These are phyloP conservation scores for Dryas alaskensis DNA, from an alignment of 306 rosid species.

Conservation along the genomic window DNA sequence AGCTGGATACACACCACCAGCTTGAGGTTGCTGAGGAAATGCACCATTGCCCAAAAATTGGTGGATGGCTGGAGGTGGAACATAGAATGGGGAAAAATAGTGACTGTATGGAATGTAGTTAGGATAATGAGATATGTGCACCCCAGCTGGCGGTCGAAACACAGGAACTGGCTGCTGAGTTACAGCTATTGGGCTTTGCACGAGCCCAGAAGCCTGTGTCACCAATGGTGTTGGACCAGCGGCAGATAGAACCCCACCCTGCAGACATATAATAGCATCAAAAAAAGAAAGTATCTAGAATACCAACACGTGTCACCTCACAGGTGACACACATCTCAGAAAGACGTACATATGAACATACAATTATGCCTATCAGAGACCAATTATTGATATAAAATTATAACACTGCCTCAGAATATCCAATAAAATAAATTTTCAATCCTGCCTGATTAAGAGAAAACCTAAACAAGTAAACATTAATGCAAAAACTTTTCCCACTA, in stretches of 20 bases:
- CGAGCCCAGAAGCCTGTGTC: conserved; percentile 82
- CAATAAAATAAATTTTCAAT: background rate
- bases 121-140: conserved; percentile 81
- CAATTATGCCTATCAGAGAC: background rate
- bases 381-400: background rate
- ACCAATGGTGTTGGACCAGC: conserved; percentile 68
- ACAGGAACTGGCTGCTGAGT: conserved; percentile 89
- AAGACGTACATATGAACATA: background rate
- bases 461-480: background rate
- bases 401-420: background rate
- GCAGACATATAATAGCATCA: conserved; percentile 33
- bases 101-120: conserved; percentile 86
- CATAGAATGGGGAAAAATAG: conserved; percentile 75
- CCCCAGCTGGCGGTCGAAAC: conserved; percentile 77
- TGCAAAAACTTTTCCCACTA: background rate
- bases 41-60: conserved; percentile 85
- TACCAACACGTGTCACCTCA: background rate
- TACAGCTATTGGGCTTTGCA: conserved; percentile 84
- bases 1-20: conserved; percentile 72
- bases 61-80: conserved; percentile 84
- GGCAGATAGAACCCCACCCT: conserved; percentile 81
- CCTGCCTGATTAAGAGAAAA: background rate
- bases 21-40: conserved; percentile 90
- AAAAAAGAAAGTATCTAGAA: background rate
- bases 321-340: background rate